Evolutionary conservation across 2,329 filamentous ascomycete species (phyloP), one percentile per base, ranked within the genome.

Genomic region (Lachnellula arida): DNA sequence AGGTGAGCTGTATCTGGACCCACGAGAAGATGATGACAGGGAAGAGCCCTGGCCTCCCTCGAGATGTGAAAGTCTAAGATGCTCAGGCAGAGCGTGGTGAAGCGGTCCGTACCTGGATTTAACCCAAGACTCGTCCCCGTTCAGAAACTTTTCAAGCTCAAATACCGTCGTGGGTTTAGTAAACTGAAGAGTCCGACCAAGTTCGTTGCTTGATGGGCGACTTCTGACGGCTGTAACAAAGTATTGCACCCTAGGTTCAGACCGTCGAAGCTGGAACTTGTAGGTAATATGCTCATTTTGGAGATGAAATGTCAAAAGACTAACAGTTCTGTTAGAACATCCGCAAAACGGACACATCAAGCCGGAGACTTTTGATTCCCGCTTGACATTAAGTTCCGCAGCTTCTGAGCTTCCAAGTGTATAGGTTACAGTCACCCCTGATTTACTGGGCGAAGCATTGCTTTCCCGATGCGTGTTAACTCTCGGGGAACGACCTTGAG

Each of bases 401-500:
- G 61, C 59, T 35, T 66, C 59, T 15, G 58, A 59, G 59, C 56
- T 64, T 9, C 60, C 55, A 44, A 69, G 61, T 40, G 32, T 49
- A 40, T 67, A 69, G 5, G 57, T 64, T 6, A 68, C 63, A 14
- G 34, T 59, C n/a, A 57, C 42, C 6, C 57, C 60, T 1, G 71
- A 70, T 12, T 56, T 47, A 5, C 50, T 53, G 1, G 70, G 70
- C 22, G 12, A 15, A 32, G 14, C 44, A n/a, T 22, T 35, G 14
- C 15, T 22, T 8, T 47, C 23, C 57, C 37, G 43, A 28, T 46
- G 52, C 35, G 47, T 57, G 25, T 54, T 64, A 64, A 64, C 68
- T 61, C 74, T 75, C 17, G 68, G 65, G 44, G 78, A 76, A 61
- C 75, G 79, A 4, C 81, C 80, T 51, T 81, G 75, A 5, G 80